These are phyloP conservation scores for Boechera retrofracta DNA, from an alignment of 345 rosid species.

Conservation along the genomic window DNA sequence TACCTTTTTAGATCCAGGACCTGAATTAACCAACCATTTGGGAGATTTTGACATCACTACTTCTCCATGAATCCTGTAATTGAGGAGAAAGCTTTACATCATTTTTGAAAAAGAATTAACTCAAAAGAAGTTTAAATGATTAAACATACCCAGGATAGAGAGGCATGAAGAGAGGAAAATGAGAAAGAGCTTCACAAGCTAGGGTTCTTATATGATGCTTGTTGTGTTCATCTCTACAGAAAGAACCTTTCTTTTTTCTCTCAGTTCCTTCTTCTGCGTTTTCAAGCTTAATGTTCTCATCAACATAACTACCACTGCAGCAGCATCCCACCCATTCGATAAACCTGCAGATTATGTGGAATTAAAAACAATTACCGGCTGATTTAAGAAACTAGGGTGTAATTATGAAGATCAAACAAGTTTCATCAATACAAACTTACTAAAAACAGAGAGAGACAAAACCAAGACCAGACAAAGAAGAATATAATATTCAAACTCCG, in stretches of 20 bases:
- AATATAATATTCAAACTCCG: not conserved
- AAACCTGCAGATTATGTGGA: constrained; percentile 53
- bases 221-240: constrained; percentile 65
- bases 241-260: constrained; percentile 30
- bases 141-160: constrained; percentile 74
- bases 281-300: constrained; percentile 42
- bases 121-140: not conserved
- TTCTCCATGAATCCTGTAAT: constrained; percentile 80
- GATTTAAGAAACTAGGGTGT: not conserved
- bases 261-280: constrained; percentile 49
- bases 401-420: not conserved
- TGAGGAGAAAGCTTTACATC: constrained; percentile 18
- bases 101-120: not conserved
- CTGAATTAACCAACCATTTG: constrained; percentile 59
- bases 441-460: not conserved
- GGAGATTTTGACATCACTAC: constrained; percentile 64
- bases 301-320: constrained; percentile 54
- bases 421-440: not conserved
- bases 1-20: constrained; percentile 50
- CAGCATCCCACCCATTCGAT: constrained; percentile 86
- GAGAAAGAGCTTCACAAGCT: constrained; percentile 78
- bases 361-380: not conserved
- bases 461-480: constrained; percentile 12
- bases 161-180: constrained; percentile 60
- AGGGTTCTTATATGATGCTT: constrained; percentile 54